These are phyloP conservation scores for Xylaria sp. DNA, from an alignment of 2,329 filamentous ascomycete species.

Conservation along the genomic window DNA sequence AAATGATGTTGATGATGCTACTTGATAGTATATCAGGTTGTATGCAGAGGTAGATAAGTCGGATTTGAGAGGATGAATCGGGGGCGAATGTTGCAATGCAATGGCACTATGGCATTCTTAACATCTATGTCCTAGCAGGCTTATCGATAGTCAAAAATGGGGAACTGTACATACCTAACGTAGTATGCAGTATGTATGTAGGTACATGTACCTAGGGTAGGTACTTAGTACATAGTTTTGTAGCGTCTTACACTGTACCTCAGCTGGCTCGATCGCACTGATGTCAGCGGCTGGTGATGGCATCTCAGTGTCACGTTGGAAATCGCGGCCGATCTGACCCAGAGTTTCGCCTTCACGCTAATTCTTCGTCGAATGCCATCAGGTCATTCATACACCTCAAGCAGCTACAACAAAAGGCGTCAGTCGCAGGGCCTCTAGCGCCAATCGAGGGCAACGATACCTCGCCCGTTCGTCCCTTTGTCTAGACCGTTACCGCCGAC, in stretches of 20 bases:
- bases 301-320: conserved; percentile 7
- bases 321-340: neutral
- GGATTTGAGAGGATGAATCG: neutral
- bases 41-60: neutral
- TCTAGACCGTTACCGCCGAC: neutral
- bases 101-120: too few species aligned
- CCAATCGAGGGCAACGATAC: neutral
- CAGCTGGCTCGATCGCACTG: conserved; percentile 10
- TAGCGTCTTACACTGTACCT: too few species aligned
- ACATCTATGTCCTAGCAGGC: too few species aligned
- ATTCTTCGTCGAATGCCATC: neutral
- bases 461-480: neutral
- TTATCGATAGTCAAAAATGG: too few species aligned
- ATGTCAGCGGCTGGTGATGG: conserved; percentile 24
- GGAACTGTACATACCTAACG: too few species aligned
- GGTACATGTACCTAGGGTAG: neutral
- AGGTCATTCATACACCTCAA: neutral
- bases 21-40: neutral
- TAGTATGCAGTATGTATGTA: too few species aligned
- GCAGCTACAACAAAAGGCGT: neutral
- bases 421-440: neutral
- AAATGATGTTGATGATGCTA: neutral
- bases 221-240: too few species aligned
- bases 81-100: neutral
- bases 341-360: neutral